Percentiles rank a stretch among this genome's conserved stretches.
Conservation (phyloP, 2,329 filamentous ascomycete genomes). For the Cercospora berteroae region DNA sequence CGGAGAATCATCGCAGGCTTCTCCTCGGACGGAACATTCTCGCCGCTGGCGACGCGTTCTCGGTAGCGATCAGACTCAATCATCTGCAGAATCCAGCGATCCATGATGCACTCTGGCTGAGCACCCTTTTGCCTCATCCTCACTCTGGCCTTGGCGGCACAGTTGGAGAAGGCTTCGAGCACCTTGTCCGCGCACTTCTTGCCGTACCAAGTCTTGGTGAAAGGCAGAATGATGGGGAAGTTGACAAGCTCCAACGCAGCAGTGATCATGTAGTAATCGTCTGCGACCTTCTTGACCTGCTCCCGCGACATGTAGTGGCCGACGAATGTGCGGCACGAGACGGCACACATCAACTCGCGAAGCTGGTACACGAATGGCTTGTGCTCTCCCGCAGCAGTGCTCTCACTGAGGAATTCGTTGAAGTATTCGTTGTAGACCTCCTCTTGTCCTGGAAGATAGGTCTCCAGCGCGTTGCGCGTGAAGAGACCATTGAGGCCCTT, state of each 20-base stretch:
- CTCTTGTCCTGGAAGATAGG: constrained; percentile 88
- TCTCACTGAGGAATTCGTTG: constrained; percentile 71
- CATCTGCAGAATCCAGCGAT: constrained; percentile 89
- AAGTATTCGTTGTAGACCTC: constrained; percentile 89
- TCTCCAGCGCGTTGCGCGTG: constrained; percentile 81
- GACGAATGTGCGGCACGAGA: constrained; percentile 95
- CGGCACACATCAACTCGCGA: constrained; percentile 90
- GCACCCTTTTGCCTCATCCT: constrained; percentile 75
- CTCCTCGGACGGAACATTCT: constrained; percentile 63
- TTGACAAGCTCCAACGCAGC: constrained; percentile 95
- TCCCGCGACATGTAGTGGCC: constrained; percentile 92
- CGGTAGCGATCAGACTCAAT: constrained; percentile 79
- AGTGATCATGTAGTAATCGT: constrained; percentile 96
- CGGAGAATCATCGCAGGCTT: constrained; percentile 83
- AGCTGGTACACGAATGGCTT: constrained; percentile 87
- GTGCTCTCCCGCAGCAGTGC: constrained; percentile 67
- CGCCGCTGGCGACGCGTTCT: constrained; percentile 71
- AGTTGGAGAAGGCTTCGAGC: constrained; percentile 82
- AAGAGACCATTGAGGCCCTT: constrained; percentile 95
- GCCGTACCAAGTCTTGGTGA: constrained; percentile 94
- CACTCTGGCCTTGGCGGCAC: constrained; percentile 88
- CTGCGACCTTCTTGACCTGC: constrained; percentile 86
- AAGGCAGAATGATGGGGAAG: constrained; percentile 94
- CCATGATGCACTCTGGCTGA: constrained; percentile 87
- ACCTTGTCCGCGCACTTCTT: constrained; percentile 95